Percentiles rank a stretch among this genome's conserved stretches.
These are phyloP conservation scores for Panicum miliaceum DNA, from an alignment of 176 grass and related monocot genomes.

Conservation along the genomic window DNA sequence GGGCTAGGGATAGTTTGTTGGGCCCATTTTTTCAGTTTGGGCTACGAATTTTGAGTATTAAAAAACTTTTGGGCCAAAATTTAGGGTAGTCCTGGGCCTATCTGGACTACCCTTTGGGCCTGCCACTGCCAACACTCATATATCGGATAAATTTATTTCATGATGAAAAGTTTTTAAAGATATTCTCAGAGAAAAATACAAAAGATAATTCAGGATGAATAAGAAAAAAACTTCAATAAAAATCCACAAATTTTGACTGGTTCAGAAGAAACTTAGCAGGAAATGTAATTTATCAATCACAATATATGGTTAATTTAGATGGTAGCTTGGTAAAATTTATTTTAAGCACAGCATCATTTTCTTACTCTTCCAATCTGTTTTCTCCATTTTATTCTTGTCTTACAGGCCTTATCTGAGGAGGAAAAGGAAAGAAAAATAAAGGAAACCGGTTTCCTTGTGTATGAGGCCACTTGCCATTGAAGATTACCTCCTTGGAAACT, in stretches of 20 bases:
- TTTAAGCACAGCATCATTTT: not conserved
- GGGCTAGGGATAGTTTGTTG: too few species aligned
- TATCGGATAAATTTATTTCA: not conserved
- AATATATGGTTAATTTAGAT: not conserved
- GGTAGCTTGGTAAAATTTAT: not conserved
- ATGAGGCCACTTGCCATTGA: not conserved
- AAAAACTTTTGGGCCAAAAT: too few species aligned
- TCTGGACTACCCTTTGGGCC: too few species aligned
- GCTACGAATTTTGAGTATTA: too few species aligned
- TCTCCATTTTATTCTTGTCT: not conserved
- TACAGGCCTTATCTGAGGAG: not conserved
- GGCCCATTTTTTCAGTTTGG: too few species aligned
- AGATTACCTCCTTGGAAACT: constrained; percentile 79
- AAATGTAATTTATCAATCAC: constrained; percentile 10
- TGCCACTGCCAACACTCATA: not conserved
- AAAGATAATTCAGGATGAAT: not conserved
- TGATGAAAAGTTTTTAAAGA: not conserved
- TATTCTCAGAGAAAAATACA: not conserved
- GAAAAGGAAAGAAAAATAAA: not conserved
- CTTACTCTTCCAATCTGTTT: not conserved
- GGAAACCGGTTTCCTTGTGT: constrained; percentile 1
- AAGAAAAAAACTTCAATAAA: not conserved
- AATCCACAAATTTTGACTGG: not conserved
- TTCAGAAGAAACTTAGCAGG: not conserved
- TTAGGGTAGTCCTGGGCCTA: too few species aligned